Conservation (phyloP, 129 eudicot genomes). For the Erigeron canadensis region DNA sequence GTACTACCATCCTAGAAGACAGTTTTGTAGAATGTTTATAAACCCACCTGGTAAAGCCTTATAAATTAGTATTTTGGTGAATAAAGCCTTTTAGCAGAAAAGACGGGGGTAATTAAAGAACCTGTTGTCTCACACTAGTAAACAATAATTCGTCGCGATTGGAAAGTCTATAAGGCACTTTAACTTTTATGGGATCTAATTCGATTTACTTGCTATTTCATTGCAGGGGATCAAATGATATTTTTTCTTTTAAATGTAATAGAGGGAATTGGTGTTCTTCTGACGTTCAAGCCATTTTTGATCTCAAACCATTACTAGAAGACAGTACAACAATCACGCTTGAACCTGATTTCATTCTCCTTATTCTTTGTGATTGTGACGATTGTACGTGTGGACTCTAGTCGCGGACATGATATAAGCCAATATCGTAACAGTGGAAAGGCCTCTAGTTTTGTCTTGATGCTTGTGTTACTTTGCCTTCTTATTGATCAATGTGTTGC, state of each 20-base stretch:
- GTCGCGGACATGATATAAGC: neutral
- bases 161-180: neutral
- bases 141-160: neutral
- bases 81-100: too few species aligned
- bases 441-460: constrained; percentile 8
- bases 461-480: neutral
- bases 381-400: too few species aligned
- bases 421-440: neutral
- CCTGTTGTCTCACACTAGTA: neutral
- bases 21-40: too few species aligned
- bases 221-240: constrained; percentile 64
- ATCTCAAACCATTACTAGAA: constrained; percentile 36
- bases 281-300: constrained; percentile 70
- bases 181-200: neutral
- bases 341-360: neutral
- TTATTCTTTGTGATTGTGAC: neutral
- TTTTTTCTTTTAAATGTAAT: constrained; percentile 60
- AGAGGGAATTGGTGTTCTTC: constrained; percentile 50
- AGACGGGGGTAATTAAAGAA: too few species aligned
- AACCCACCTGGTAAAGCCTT: too few species aligned
- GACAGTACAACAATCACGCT: neutral
- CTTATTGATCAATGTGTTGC: neutral
- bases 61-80: too few species aligned
- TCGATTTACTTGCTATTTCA: constrained; percentile 7
- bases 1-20: too few species aligned